Percentiles rank a stretch among this genome's conserved stretches.
These are phyloP conservation scores for Cladophialophora psammophila DNA, from an alignment of 2,329 filamentous ascomycete species.

Conservation along the genomic window DNA sequence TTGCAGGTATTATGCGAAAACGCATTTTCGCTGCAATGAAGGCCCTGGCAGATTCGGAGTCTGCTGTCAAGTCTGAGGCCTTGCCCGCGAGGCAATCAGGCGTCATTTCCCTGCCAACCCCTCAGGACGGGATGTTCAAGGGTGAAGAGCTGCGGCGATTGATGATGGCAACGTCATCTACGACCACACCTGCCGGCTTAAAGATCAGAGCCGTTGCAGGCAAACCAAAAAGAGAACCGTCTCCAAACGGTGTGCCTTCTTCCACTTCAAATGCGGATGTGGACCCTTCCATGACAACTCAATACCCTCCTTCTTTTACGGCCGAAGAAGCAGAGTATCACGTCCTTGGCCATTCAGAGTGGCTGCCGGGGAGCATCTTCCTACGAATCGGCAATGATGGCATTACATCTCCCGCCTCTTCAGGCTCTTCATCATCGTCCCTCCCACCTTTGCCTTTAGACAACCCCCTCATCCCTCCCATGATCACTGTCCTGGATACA, in stretches of 20 bases:
- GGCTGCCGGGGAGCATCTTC: constrained; percentile 30
- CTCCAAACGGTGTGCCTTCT: neutral
- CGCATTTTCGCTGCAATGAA: constrained; percentile 31
- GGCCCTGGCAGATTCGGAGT: constrained; percentile 20
- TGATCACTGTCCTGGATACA: constrained; percentile 27
- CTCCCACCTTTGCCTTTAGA: constrained; percentile 15
- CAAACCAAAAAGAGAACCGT: neutral
- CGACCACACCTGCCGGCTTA: neutral
- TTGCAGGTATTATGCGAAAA: constrained; percentile 34
- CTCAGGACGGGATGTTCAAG: constrained; percentile 8
- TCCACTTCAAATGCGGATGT: neutral
- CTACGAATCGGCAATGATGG: constrained; percentile 24
- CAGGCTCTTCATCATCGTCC: neutral
- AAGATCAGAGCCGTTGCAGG: neutral
- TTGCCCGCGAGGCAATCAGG: neutral
- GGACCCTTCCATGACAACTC: neutral
- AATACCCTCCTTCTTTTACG: no score
- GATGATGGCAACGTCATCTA: neutral
- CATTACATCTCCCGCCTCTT: neutral
- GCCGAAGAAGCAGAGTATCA: constrained; percentile 5
- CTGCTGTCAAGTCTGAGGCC: neutral
- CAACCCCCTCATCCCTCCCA: constrained; percentile 35
- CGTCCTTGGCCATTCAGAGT: constrained; percentile 19
- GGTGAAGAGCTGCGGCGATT: constrained; percentile 11
- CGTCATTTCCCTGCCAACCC: constrained; percentile 20